Conservation (phyloP, 2,329 filamentous ascomycete genomes). For the Dothidotthia symphoricarpi region DNA sequence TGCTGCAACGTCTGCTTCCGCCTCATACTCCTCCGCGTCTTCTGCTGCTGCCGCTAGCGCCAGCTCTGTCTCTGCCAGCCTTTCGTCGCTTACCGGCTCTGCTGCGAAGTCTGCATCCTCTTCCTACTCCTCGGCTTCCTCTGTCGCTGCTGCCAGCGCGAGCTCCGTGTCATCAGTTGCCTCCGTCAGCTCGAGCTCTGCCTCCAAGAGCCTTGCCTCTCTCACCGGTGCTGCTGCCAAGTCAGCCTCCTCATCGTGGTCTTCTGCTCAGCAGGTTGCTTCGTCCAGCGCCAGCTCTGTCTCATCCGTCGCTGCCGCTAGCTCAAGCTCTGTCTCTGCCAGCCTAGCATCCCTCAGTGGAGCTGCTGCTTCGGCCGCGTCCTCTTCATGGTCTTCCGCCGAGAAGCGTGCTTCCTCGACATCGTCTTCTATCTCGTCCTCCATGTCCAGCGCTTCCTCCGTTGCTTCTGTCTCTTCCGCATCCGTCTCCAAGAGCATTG, state of each 20-base stretch:
- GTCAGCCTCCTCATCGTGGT: too few relatives aligned
- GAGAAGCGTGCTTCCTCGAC: slow-evolving; percentile 36
- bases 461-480: too few relatives aligned
- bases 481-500: too few relatives aligned
- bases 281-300: slow-evolving; percentile 17
- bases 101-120: slow-evolving; percentile 36
- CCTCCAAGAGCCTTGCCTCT: too few relatives aligned
- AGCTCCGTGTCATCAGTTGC: too few relatives aligned
- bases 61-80: slow-evolving; percentile 32
- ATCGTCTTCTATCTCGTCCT: slow-evolving; percentile 35
- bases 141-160: too few relatives aligned
- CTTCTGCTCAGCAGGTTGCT: too few relatives aligned
- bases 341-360: slow-evolving; percentile 25
- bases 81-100: slow-evolving; percentile 34
- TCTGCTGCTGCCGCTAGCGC: slow-evolving; percentile 35
- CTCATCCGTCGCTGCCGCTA: slow-evolving; percentile 34
- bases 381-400: slow-evolving; percentile 13
- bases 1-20: slow-evolving; percentile 33
- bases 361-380: not conserved
- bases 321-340: slow-evolving; percentile 18
- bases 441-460: slow-evolving; percentile 27
- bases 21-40: slow-evolving; percentile 37
- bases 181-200: too few relatives aligned
- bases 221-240: too few relatives aligned
- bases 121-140: slow-evolving; percentile 31